A percentile compares a stretch with the other conserved stretches of the same genome.
These are phyloP conservation scores for Tieghemostelium lacteum DNA, from an alignment of 78 protist species.

Conservation along the genomic window DNA sequence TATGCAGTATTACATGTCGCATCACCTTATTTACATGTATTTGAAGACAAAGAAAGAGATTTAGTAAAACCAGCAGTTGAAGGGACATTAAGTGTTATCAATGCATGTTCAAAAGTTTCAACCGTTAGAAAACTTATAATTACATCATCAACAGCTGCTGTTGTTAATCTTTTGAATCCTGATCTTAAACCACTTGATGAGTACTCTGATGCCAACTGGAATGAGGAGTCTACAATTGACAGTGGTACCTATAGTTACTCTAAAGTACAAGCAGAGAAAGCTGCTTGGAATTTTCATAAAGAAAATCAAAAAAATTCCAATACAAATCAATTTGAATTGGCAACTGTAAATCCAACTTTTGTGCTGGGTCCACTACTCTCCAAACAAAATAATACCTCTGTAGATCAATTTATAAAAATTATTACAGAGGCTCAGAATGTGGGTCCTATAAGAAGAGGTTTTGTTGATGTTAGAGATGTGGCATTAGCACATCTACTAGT, in stretches of 20 bases:
- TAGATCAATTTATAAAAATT: neutral
- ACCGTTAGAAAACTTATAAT: slow-evolving; percentile 1
- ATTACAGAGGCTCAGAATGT: neutral
- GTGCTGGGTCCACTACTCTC: neutral
- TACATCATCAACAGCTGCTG: slow-evolving; percentile 1
- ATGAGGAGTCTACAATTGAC: neutral
- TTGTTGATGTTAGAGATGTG: slow-evolving; percentile 8
- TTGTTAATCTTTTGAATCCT: neutral
- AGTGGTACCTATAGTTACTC: neutral
- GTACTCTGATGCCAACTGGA: slow-evolving; percentile 17
- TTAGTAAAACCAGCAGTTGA: slow-evolving; percentile 12
- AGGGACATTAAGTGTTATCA: slow-evolving; percentile 3
- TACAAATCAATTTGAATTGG: slow-evolving; percentile 7
- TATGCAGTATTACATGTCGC: slow-evolving; percentile 3
- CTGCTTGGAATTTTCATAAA: slow-evolving; percentile 19
- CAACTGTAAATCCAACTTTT: slow-evolving; percentile 4
- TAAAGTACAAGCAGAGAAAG: slow-evolving; percentile 22
- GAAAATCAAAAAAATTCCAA: neutral
- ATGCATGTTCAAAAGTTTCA: neutral
- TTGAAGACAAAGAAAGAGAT: neutral
- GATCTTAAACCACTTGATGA: neutral
- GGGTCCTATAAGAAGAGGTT: neutral
- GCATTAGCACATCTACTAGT: neutral
- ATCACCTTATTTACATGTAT: neutral
- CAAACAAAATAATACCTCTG: neutral